These are phyloP conservation scores for Plasmodium vivax DNA, from an alignment of 169 alveolate genomes.

Conservation along the genomic window DNA sequence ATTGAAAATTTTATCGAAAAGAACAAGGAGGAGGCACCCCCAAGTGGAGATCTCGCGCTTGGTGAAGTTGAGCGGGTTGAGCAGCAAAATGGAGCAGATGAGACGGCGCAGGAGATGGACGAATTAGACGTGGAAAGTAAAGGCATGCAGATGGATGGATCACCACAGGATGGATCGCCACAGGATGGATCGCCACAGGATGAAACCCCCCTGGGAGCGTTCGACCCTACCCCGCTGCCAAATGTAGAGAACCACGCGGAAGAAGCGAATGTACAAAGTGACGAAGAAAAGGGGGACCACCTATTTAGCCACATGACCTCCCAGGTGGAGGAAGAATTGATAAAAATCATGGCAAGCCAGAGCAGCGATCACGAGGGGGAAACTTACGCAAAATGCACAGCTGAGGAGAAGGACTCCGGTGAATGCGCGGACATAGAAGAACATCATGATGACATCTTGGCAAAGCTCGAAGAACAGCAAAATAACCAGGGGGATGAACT, in stretches of 20 bases:
- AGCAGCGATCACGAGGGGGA: background rate
- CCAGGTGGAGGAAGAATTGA: background rate
- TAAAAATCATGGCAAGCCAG: background rate
- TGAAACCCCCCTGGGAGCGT: background rate
- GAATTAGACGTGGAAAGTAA: background rate
- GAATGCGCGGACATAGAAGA: background rate
- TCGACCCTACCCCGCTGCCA: background rate
- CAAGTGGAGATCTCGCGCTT: background rate
- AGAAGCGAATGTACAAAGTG: background rate
- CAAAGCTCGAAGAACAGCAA: background rate
- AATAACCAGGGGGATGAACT: background rate
- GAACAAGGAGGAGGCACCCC: background rate
- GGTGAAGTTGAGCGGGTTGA: too few relatives aligned
- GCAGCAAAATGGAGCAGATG: background rate
- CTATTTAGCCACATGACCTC: background rate
- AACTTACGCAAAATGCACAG: background rate
- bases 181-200: background rate
- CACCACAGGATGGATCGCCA: background rate
- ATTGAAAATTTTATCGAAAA: constrained; percentile 55
- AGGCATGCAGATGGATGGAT: background rate
- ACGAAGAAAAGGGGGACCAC: background rate
- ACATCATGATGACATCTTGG: background rate
- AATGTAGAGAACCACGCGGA: background rate
- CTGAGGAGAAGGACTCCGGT: background rate
- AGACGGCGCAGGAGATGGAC: background rate